phyloP scores from a whole-genome alignment of 2,329 filamentous ascomycete genomes.

The Dryadomyces quercivorus region DNA sequence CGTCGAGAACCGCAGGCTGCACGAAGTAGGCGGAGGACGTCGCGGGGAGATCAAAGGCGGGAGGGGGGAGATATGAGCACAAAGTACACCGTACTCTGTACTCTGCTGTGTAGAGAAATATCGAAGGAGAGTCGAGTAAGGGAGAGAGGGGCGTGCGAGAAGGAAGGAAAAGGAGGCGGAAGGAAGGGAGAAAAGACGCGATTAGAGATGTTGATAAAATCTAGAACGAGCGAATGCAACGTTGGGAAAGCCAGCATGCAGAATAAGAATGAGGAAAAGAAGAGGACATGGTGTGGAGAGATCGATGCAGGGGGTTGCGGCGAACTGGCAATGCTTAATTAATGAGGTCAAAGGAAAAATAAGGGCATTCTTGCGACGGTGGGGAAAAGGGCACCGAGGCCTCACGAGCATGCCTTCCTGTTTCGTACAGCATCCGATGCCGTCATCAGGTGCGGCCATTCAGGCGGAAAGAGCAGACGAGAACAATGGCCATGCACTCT shows the following conservation, averaged over 20 bases:
- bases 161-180: neutral
- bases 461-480: too few relatives aligned
- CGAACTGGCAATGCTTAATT: neutral
- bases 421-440: neutral
- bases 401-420: neutral
- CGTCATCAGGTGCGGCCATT: neutral
- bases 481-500: too few relatives aligned
- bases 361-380: neutral
- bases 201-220: neutral
- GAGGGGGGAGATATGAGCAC: too few relatives aligned
- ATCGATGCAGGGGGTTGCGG: constrained; percentile 2
- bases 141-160: neutral
- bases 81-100: too few relatives aligned
- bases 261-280: neutral
- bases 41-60: neutral
- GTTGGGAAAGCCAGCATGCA: neutral
- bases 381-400: neutral
- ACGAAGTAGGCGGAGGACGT: neutral
- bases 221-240: constrained; percentile 1
- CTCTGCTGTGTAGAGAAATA: too few relatives aligned
- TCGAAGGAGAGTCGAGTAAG: neutral
- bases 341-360: neutral
- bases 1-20: neutral
- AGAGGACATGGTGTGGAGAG: neutral
- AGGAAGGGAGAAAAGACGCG: neutral